A percentile compares a stretch with the other conserved stretches of the same genome.
phyloP scores from a whole-genome alignment of 139 green algal genomes.

The Tetraselmis striata region DNA sequence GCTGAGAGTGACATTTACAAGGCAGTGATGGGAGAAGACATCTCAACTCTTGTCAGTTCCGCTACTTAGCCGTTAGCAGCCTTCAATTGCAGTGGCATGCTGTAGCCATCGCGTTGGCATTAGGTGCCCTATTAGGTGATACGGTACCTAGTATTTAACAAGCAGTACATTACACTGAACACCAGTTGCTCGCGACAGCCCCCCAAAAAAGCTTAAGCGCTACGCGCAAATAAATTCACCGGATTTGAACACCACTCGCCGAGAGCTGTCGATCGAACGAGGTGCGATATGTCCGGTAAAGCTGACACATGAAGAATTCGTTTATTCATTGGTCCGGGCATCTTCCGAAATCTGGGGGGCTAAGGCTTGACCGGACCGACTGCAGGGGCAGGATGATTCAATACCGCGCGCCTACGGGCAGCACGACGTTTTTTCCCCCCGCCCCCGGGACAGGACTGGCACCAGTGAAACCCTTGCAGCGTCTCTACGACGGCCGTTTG shows the following conservation, averaged over 20 bases:
- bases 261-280: background rate
- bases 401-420: too few relatives aligned
- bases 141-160: background rate
- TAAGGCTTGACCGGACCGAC: too few relatives aligned
- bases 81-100: background rate
- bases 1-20: background rate
- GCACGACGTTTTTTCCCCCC: too few relatives aligned
- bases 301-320: too few relatives aligned
- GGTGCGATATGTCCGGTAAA: too few relatives aligned
- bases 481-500: too few relatives aligned
- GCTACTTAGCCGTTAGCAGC: background rate
- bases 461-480: too few relatives aligned
- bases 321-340: too few relatives aligned
- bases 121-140: background rate
- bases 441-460: too few relatives aligned
- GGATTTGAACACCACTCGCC: background rate
- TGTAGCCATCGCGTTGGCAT: background rate
- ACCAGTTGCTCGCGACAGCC: background rate
- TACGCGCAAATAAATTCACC: background rate
- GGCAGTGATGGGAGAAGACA: background rate
- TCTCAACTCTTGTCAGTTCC: background rate
- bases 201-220: background rate
- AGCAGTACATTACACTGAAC: background rate
- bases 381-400: too few relatives aligned
- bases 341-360: too few relatives aligned